phyloP scores from a whole-genome alignment of 768 basidiomycete species.

The Russula vinacea region DNA sequence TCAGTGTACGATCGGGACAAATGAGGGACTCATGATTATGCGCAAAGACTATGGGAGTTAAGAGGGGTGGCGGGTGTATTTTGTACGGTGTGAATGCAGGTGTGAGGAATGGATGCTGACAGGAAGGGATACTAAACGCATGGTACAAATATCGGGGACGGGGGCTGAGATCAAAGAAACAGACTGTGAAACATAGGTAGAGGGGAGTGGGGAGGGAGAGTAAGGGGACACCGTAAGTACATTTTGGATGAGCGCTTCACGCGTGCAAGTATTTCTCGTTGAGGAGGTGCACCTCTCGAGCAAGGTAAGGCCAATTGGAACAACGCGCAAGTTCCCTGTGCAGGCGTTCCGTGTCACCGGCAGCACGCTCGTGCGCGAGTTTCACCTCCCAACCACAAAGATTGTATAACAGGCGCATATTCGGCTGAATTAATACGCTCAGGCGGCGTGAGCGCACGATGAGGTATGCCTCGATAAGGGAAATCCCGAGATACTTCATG shows the following conservation, averaged over 20 bases:
- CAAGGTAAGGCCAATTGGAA: slow-evolving; percentile 80
- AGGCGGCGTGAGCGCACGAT: slow-evolving; percentile 87
- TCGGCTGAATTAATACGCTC: slow-evolving; percentile 91
- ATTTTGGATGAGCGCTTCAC: slow-evolving; percentile 1
- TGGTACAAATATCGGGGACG: slow-evolving; percentile 24
- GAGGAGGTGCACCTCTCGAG: slow-evolving; percentile 77
- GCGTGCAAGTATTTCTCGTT: slow-evolving; percentile 75
- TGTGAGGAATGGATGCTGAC: slow-evolving; percentile 1
- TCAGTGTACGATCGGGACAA: slow-evolving; percentile 3
- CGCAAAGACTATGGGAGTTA: neutral
- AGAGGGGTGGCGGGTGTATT: neutral
- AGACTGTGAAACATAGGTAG: slow-evolving; percentile 11
- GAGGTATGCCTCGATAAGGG: slow-evolving; percentile 91
- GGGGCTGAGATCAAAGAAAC: slow-evolving; percentile 16
- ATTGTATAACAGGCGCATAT: slow-evolving; percentile 93
- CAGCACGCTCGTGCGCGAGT: slow-evolving; percentile 74
- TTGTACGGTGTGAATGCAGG: slow-evolving; percentile 14
- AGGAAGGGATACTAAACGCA: slow-evolving; percentile 22
- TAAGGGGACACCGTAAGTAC: neutral
- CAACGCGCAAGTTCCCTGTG: slow-evolving; percentile 61
- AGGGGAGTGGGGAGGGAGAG: neutral
- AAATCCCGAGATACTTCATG: slow-evolving; percentile 85
- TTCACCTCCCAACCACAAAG: slow-evolving; percentile 92
- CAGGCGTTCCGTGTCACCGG: slow-evolving; percentile 48
- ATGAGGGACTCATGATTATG: slow-evolving; percentile 15